Percentiles rank a stretch among this genome's conserved stretches.
Evolutionary conservation across 2,329 filamentous ascomycete genomes (phyloP).

Genomic region (Talaromyces sp.): DNA sequence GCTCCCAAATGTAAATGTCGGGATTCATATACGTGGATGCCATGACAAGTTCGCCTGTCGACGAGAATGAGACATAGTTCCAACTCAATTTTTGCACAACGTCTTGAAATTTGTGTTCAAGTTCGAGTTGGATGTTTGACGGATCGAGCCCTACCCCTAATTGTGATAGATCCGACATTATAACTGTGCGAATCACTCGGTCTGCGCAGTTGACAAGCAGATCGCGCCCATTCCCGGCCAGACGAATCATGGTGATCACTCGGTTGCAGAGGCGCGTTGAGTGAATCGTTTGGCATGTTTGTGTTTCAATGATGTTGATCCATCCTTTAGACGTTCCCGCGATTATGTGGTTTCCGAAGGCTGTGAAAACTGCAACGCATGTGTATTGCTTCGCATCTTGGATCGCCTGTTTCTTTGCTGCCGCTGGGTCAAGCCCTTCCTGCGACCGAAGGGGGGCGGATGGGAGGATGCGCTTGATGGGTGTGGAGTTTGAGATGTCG

Average conservation of each 20-base stretch:
- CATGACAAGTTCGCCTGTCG: conserved; percentile 89
- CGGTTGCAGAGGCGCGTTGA: conserved; percentile 83
- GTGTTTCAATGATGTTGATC: conserved; percentile 87
- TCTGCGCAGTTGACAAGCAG: conserved; percentile 90
- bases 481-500: conserved; percentile 64
- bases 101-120: conserved; percentile 98
- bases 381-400: conserved; percentile 94
- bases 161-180: conserved; percentile 67
- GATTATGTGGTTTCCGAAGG: conserved; percentile 79
- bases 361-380: conserved; percentile 84
- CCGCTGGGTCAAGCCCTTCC: conserved; percentile 53
- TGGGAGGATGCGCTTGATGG: conserved; percentile 70
- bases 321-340: conserved; percentile 93
- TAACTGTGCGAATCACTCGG: conserved; percentile 87
- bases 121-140: conserved; percentile 78
- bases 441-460: conserved; percentile 73
- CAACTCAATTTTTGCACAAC: conserved; percentile 90
- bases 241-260: conserved; percentile 78
- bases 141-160: conserved; percentile 60
- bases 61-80: conserved; percentile 96
- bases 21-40: conserved; percentile 98
- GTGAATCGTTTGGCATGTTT: conserved; percentile 75
- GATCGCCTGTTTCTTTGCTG: conserved; percentile 76
- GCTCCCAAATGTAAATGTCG: conserved; percentile 97
- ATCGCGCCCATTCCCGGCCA: conserved; percentile 78